Base-by-base conservation (phyloP, 805 yeast genomes). In the Vanderwaltozyma verrucispora region DNA sequence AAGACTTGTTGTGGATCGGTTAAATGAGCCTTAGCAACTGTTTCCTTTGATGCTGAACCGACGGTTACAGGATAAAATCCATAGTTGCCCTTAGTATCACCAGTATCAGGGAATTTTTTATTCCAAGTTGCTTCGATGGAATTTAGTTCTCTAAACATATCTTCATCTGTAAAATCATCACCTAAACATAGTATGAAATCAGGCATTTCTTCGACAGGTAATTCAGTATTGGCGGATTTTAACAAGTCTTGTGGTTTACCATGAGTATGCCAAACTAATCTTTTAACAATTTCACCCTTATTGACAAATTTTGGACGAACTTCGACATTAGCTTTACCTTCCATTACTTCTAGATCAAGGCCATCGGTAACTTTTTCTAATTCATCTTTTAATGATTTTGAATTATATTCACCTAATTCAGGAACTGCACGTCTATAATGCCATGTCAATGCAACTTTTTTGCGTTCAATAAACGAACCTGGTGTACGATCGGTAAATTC, bases 101-200 rank as follows among this genome's bases (percentile, higher is more conserved):
- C 60, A 28, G 65, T 56, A 6, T 64, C 61, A 2, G 64, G 56
- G 9, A 54, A 56, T 14, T 60, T 58, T 15, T 67, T 53, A 12
- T 53, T 44, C 42, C 60, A 63, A n/a, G 52, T 48, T 2, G 55
- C 51, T 49, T 80, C 86, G 47, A 84, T 74, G 2, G 64, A 67
- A 40, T 77, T 74, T 50, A 92, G 66, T 20, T 89, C 80, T 41
- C 67, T 70, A 60, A 92, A 92, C 99, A 92, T 92, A 54, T 92
- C 98, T 60, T 92, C 99, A 60, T 92, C 99, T 0, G 99, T 92
- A 30, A 80, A 71, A 59, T 92, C 99, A 60, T 92, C 99, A 36
- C 99, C 99, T 31, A 86, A 62, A 63, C 97, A 92, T 38, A 89
- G 61, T 29, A 83, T 74, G 54, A 92, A 89, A 51, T 85, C 95